Base-by-base conservation (phyloP, 352 stramenopile species). In the Globisporangium carolinianum region DNA sequence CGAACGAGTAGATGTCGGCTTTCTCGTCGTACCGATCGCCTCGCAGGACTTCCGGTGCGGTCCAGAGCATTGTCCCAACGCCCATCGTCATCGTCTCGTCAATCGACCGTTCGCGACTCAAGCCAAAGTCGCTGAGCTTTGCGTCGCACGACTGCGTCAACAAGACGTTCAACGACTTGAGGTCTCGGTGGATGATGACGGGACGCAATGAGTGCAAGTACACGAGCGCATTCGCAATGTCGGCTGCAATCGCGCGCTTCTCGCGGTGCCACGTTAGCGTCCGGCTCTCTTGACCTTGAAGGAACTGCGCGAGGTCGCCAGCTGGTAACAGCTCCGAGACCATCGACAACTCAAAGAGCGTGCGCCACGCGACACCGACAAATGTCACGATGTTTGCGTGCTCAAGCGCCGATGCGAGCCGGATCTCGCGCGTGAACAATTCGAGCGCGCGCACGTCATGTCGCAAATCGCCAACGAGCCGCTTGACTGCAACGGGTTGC, bases 351-450 rank as follows among this genome's bases (percentile, higher is more conserved):
- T 90, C 75, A 0, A 69, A 67, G 5, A 86, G 55, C 10, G 61
- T 62, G 10, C 64, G 69, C 79, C 79, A 90, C n/a, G 77, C 72
- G 3, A 87, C 41, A 3, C 79, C 75, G 14, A 87, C 68, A 50
- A 87, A 89, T 6, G 65, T 69, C 24, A 87, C 79, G n/a, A 89
- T 87, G 57, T 86, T 86, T 2, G 75, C 76, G 38, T 89, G 79
- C 2, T 75, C 73, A 0, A 89, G 61, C 35, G 63, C 58, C 0
- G 79, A 71, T 0, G 69, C 72, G 0, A 89, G 65, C 0, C 74
- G 67, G 9, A 87, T 75, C 42, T 89, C 79, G 14, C 76, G 68
- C 17, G 75, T 60, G 24, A 90, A 90, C 7, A 73, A 42, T 57
- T 72, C 72, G 41, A 87, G 62, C 10, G 72, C 67, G 3, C 41